Base-by-base conservation (phyloP, 2,329 filamentous ascomycete species). In the Cryphonectria radicalis region DNA sequence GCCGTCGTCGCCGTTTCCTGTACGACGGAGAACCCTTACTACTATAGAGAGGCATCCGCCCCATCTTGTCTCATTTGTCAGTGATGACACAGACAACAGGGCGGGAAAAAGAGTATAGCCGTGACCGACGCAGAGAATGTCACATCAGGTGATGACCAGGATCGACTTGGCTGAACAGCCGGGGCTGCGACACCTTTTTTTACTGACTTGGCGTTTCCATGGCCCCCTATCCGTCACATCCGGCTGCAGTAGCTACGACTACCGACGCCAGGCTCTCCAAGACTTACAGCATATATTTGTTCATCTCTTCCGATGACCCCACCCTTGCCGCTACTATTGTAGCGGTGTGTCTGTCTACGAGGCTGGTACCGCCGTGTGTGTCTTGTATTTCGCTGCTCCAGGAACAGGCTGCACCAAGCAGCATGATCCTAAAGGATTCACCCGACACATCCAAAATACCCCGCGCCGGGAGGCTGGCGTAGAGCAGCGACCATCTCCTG, bases 61-160 rank as follows among this genome's bases (percentile, higher is more conserved):
- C 37, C 55, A 59, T 32, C 25, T 37, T 46, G 62, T 57, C 37
- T 60, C 40, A 46, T 71, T 71, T 68, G 66, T 68, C 69, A 68
- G 53, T 71, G 66, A 66, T 65, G 68, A 50, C 46, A 50, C 19
- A 50, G 46, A 65, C 69, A 42, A 42, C 55, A 10, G 25, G 28
- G 4, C 14, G 25, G 46, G 25, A 57, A 59, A 59, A 32, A 19
- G 55, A 59, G 25, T 35, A 59, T 35, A 35, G 55, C 55, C 55
- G 14, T 59, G 28, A 35, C 55, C 13, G 25, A 14, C 25, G 7
- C 55, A 10, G 35, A 59, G 55, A 28, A 59, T 59, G 28, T 59
- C 55, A 32, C 55, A 35, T 59, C 55, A 32, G 25, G 25, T 19
- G 55, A 59, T 14, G 55, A 59, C 55, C 4, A 59, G 55, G 28